phyloP scores from a whole-genome alignment of 73 alveolate genomes.

The Effrenium voratum region DNA sequence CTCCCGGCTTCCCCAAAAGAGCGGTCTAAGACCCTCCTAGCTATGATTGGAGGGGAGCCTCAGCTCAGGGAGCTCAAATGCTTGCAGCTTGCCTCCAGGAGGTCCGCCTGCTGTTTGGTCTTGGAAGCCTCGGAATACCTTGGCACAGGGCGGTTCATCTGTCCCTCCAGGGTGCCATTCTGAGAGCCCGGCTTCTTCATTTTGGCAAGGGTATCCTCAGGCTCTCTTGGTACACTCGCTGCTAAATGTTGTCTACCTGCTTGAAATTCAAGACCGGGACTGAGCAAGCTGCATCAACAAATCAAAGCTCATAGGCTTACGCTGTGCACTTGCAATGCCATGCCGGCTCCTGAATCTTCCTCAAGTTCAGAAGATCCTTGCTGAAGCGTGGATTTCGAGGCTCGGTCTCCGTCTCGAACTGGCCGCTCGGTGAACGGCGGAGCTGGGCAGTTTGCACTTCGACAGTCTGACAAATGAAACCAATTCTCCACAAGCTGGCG shows the following conservation, averaged over 20 bases:
- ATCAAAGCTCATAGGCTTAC: not conserved
- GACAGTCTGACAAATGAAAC: not conserved
- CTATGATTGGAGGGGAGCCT: too few species aligned
- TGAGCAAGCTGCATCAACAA: not conserved
- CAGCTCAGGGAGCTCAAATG: too few species aligned
- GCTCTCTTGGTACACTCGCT: not conserved
- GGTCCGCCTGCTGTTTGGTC: constrained; percentile 85
- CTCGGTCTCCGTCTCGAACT: constrained; percentile 91
- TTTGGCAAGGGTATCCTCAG: constrained; percentile 85
- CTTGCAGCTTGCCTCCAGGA: constrained; percentile 56
- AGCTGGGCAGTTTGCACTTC: not conserved
- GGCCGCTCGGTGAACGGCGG: not conserved
- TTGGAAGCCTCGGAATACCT: constrained; percentile 86
- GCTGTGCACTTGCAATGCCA: too few species aligned
- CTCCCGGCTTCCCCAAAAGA: too few species aligned
- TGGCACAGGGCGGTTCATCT: not conserved
- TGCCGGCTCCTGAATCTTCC: constrained; percentile 81
- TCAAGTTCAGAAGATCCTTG: constrained; percentile 86
- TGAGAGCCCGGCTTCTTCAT: constrained; percentile 55
- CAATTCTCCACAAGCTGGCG: not conserved
- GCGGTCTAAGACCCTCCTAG: too few species aligned
- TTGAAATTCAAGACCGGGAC: not conserved
- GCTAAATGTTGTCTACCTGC: not conserved
- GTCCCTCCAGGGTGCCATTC: not conserved
- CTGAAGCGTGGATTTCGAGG: constrained; percentile 92